Percentiles rank a stretch among this genome's conserved stretches.
These are phyloP conservation scores for Colletotrichum karsti DNA, from an alignment of 2,329 filamentous ascomycete species.

Conservation along the genomic window DNA sequence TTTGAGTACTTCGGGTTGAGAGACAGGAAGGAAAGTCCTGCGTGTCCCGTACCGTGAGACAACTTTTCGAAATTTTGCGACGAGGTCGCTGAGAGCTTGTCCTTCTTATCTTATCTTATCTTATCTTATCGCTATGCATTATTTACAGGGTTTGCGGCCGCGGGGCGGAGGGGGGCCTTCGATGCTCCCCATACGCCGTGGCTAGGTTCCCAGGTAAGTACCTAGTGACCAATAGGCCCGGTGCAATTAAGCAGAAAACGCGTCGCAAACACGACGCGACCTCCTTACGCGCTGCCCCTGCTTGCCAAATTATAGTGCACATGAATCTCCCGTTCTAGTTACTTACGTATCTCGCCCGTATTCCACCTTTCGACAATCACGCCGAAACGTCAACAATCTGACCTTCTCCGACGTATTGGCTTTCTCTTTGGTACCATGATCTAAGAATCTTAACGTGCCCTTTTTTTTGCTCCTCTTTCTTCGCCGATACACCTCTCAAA, in stretches of 20 bases:
- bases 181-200: not conserved
- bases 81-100: no score
- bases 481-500: no score
- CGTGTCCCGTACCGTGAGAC: not conserved
- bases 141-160: no score
- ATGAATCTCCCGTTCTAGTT: conserved; percentile 15
- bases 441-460: not conserved
- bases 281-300: conserved; percentile 22
- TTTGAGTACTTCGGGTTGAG: not conserved
- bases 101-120: no score
- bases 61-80: not conserved
- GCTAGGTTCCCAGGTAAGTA: not conserved
- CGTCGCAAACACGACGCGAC: conserved; percentile 28
- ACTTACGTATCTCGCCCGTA: not conserved
- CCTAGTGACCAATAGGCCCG: conserved; percentile 2
- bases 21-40: not conserved
- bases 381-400: not conserved
- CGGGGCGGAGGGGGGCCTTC: not conserved
- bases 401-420: not conserved
- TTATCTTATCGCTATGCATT: conserved; percentile 3
- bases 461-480: not conserved
- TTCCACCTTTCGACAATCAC: not conserved
- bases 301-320: conserved; percentile 16
- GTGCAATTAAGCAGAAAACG: conserved; percentile 24
- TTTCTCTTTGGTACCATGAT: not conserved